A percentile compares a stretch with the other conserved stretches of the same genome.
Evolutionary conservation across 495 filamentous ascomycete species (phyloP).

Genomic region (Daldinia concentrica): DNA sequence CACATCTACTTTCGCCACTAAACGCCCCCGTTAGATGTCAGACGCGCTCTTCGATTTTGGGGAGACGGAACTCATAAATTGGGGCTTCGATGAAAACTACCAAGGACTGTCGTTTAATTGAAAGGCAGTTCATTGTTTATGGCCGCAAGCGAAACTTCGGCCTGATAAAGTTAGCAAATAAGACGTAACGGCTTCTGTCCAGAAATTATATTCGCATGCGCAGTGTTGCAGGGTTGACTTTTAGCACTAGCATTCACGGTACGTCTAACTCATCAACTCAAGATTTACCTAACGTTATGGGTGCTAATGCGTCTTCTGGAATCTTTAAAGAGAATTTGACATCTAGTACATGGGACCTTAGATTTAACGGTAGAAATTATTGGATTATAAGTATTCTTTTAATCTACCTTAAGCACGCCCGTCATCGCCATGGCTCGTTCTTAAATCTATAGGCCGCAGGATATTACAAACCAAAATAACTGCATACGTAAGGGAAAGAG

Average conservation of each 20-base stretch:
- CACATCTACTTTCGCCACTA: background rate
- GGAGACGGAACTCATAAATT: conserved; percentile 22
- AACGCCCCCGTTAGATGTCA: conserved; percentile 26
- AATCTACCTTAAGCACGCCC: too few species aligned
- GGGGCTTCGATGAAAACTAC: conserved; percentile 17
- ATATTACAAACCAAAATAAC: too few species aligned
- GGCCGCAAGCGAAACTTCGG: background rate
- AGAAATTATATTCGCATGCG: background rate
- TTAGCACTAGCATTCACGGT: too few species aligned
- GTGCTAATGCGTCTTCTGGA: background rate
- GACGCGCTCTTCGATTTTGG: conserved; percentile 26
- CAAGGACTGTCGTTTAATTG: conserved; percentile 7
- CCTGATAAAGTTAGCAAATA: background rate
- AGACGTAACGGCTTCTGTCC: too few species aligned
- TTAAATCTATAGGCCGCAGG: too few species aligned
- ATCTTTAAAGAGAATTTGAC: background rate
- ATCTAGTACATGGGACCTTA: too few species aligned
- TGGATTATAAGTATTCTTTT: too few species aligned
- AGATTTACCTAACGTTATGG: background rate
- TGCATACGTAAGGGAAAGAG: too few species aligned
- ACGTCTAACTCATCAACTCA: too few species aligned
- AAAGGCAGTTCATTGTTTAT: background rate
- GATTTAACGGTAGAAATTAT: too few species aligned
- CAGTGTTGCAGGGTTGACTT: too few species aligned
- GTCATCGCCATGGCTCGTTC: too few species aligned